phyloP scores from a whole-genome alignment of 306 rosid genomes.

The Castanea crenata region DNA sequence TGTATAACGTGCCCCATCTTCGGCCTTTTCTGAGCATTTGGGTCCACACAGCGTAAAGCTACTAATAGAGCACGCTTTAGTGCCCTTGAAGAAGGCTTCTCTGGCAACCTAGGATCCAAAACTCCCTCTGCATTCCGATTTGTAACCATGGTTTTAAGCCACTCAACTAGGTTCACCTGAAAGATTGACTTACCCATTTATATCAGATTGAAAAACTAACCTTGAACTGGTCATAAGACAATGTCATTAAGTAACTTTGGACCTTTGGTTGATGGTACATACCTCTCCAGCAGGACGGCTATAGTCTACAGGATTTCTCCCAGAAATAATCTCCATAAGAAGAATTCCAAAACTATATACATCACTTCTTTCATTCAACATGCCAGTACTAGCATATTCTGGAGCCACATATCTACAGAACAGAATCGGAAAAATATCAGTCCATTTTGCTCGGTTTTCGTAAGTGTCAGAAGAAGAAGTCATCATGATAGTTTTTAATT shows the following conservation, averaged over 20 bases:
- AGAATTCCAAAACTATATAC: conserved; percentile 62
- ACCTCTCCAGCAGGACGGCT: conserved; percentile 64
- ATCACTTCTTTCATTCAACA: conserved; percentile 67
- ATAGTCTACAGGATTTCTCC: conserved; percentile 64
- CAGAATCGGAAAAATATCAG: conserved; percentile 1
- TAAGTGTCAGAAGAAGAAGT: not conserved
- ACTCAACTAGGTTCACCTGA: conserved; percentile 63
- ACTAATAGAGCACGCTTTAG: conserved; percentile 63
- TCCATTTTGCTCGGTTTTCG: not conserved
- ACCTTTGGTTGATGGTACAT: not conserved
- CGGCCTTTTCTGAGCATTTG: conserved; percentile 58
- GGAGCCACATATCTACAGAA: conserved; percentile 62
- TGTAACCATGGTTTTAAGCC: conserved; percentile 64
- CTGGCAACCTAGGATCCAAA: conserved; percentile 52
- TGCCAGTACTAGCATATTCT: conserved; percentile 67
- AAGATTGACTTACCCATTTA: conserved; percentile 13
- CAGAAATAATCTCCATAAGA: conserved; percentile 60
- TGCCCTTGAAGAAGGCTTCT: conserved; percentile 60
- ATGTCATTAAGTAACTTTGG: not conserved
- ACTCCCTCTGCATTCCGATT: conserved; percentile 54
- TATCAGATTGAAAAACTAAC: not conserved
- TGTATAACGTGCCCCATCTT: conserved; percentile 64
- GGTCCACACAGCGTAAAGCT: conserved; percentile 62
- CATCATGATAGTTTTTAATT: not conserved
- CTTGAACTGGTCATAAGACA: not conserved